Evolutionary conservation across 2,329 filamentous ascomycete genomes (phyloP), one percentile per base, ranked within the genome.

Genomic region (Aspergillus vadensis): DNA sequence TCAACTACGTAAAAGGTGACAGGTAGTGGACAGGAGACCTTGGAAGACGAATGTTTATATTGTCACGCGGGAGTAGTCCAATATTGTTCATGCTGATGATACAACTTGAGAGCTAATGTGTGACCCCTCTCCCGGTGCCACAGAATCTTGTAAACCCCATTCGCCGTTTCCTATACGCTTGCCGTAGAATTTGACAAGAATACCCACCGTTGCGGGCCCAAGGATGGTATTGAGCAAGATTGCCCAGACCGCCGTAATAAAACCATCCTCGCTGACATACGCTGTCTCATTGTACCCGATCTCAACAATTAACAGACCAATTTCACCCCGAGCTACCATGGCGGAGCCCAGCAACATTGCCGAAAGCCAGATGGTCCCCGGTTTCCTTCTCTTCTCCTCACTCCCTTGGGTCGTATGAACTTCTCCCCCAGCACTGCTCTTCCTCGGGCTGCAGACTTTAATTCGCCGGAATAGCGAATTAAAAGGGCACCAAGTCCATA

Each of bases 221-320:
- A 73, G 66, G 8, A 74, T 74, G 3, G 72, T 74, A 44, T 74
- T 74, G 1, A 74, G 58, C 10, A 74, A 61, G 43, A 74, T 74
- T 0, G 72, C 72, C 72, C 72, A 74, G 0, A 74, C 67, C 0
- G 64, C 70, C 12, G 71, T 70, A 27, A 70, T 68, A 23, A 71
- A 71, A 0, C 65, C 69, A 0, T 69, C 69, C 17, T 71, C 62
- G 25, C 82, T 77, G 19, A 83, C 78, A 1, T 80, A 62, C 1
- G 56, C 4, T 10, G 71, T 72, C 38, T 71, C 63, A 5, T 74
- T 74, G 32, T 71, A 69, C 4, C 72, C 72, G 8, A 74, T 69
- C 50, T 74, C 71, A 14, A 73, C 71, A 14, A 74, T 73, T 30
- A 74, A 47, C 3, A 73, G 67, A 1, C 72, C 72, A 41, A 74